Conservation (phyloP, 1,139 yeast genomes). For the Citeromyces siamensis region DNA sequence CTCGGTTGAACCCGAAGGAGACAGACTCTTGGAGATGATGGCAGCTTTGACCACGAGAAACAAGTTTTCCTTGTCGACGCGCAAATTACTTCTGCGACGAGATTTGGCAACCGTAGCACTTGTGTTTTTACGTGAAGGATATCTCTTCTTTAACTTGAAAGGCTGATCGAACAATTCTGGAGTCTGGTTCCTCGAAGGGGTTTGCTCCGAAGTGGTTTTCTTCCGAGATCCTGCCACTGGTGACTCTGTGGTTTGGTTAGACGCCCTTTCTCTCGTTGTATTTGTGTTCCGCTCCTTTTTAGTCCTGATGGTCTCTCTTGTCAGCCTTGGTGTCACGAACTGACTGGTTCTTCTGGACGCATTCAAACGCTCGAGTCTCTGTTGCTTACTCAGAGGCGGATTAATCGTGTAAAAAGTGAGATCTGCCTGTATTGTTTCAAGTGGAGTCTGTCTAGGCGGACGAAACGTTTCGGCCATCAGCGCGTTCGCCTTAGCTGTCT, state of each 20-base stretch:
- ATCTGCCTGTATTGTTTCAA: conserved; percentile 1
- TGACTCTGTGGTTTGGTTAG: not conserved
- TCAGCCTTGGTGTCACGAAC: not conserved
- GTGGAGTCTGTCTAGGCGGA: not conserved
- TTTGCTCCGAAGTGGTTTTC: not conserved
- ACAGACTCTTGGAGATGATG: conserved; percentile 46
- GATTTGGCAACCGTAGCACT: not conserved
- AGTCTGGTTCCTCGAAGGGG: not conserved
- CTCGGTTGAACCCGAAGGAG: conserved; percentile 35
- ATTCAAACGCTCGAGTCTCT: not conserved
- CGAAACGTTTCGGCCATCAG: not conserved
- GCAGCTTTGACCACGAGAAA: conserved; percentile 27
- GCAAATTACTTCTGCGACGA: not conserved
- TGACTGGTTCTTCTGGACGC: not conserved
- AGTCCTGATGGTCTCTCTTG: not conserved
- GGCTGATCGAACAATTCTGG: not conserved
- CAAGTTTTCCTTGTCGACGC: conserved; percentile 9
- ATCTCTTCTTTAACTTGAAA: not conserved
- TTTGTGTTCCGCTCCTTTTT: not conserved
- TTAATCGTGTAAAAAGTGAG: conserved; percentile 3
- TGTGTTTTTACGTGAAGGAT: not conserved
- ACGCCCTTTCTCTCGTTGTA: not conserved
- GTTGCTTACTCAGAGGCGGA: conserved; percentile 1
- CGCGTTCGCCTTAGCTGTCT: conserved; percentile 5
- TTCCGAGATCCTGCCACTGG: not conserved